A percentile compares a stretch with the other conserved stretches of the same genome.
phyloP scores from a whole-genome alignment of 306 rosid genomes.

The Medicago lupulina region DNA sequence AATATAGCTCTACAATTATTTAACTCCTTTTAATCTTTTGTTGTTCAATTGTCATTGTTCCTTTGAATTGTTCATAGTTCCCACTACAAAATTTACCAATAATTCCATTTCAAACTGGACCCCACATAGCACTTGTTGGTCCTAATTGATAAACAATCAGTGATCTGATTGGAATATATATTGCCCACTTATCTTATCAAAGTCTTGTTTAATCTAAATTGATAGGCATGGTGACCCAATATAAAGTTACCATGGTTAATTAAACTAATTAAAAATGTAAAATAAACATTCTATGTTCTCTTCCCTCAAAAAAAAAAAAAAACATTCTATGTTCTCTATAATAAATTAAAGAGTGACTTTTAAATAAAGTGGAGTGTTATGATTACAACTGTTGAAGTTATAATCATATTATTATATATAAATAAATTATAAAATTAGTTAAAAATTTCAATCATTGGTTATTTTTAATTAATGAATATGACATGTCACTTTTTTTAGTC shows the following conservation, averaged over 20 bases:
- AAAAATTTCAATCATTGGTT: background rate
- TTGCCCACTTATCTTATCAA: constrained; percentile 28
- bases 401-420: background rate
- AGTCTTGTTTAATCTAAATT: background rate
- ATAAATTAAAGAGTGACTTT: background rate
- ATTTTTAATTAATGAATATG: constrained; percentile 9
- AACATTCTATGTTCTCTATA: background rate
- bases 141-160: background rate
- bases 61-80: constrained; percentile 35
- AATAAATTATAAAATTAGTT: constrained; percentile 4
- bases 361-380: background rate
- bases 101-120: constrained; percentile 37
- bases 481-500: background rate
- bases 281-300: background rate
- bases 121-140: constrained; percentile 46
- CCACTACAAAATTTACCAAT: constrained; percentile 23
- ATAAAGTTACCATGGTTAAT: background rate
- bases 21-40: background rate
- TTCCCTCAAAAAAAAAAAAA: too few species aligned
- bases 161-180: constrained; percentile 12
- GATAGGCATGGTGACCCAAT: constrained; percentile 1
- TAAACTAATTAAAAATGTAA: background rate
- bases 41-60: constrained; percentile 9
- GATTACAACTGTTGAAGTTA: background rate
- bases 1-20: constrained; percentile 15